Percentiles rank a stretch among this genome's conserved stretches.
Conservation (phyloP, 2,329 filamentous ascomycete species). For the Penicillium sp. region DNA sequence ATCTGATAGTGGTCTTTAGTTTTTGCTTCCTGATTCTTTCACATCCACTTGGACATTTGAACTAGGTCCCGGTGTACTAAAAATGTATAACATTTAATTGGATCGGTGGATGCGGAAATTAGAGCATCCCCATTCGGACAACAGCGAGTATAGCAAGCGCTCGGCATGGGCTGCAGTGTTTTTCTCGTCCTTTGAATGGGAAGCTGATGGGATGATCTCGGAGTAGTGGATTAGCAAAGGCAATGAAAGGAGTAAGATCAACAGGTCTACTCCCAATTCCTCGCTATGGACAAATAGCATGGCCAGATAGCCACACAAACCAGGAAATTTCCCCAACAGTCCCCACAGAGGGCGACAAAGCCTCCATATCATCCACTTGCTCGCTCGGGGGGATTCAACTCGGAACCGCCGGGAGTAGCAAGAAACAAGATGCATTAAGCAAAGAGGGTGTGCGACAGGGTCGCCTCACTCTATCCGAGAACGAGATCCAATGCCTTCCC, state of each 20-base stretch:
- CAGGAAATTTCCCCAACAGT: slow-evolving; percentile 4
- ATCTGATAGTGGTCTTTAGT: slow-evolving; percentile 8
- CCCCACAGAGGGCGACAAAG: slow-evolving; percentile 1
- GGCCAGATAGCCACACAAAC: background rate
- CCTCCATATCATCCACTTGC: background rate
- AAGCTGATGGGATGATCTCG: slow-evolving; percentile 12
- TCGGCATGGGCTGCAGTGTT: slow-evolving; percentile 6
- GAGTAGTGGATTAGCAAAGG: slow-evolving; percentile 5
- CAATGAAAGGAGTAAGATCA: slow-evolving; percentile 9
- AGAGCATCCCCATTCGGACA: slow-evolving; percentile 3
- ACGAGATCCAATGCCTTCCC: slow-evolving; percentile 29
- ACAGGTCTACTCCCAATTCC: slow-evolving; percentile 1
- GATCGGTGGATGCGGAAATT: no score
- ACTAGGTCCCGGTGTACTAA: no score
- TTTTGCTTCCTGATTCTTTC: slow-evolving; percentile 3
- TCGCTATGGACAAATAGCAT: slow-evolving; percentile 8
- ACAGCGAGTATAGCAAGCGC: slow-evolving; percentile 12
- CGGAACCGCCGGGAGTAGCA: slow-evolving; percentile 17
- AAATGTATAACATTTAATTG: no score
- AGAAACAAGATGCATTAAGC: background rate
- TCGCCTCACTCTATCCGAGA: slow-evolving; percentile 32
- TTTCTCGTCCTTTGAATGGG: slow-evolving; percentile 6
- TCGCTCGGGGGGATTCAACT: slow-evolving; percentile 7
- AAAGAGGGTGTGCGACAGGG: slow-evolving; percentile 11
- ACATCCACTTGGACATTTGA: no score